These are phyloP conservation scores for Ganoderma lucidum DNA, from an alignment of 1,284 basidiomycete genomes.

Conservation along the genomic window DNA sequence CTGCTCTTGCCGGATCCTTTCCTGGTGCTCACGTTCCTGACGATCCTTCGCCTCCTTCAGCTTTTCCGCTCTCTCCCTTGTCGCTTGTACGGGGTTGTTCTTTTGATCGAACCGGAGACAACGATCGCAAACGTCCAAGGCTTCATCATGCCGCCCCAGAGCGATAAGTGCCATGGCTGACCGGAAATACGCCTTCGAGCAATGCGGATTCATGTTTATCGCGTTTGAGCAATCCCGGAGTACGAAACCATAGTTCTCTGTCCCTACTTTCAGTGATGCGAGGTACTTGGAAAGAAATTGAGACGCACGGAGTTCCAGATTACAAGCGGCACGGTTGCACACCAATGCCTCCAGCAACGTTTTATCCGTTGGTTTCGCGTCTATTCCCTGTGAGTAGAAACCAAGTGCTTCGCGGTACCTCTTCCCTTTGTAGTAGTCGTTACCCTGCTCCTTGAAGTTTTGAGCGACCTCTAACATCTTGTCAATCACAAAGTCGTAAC, in stretches of 20 bases:
- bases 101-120: conserved; percentile 66
- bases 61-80: conserved; percentile 56
- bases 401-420: conserved; percentile 87
- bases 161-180: conserved; percentile 80
- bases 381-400: conserved; percentile 92
- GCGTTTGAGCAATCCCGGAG: conserved; percentile 86
- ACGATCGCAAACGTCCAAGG: conserved; percentile 79
- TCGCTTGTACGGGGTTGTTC: conserved; percentile 58
- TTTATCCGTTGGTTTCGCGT: conserved; percentile 78
- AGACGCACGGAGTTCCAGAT: conserved; percentile 82
- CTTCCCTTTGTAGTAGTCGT: conserved; percentile 91
- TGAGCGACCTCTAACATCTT: conserved; percentile 77
- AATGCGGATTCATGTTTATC: conserved; percentile 66
- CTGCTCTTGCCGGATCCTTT: conserved; percentile 55
- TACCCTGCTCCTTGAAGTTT: conserved; percentile 96
- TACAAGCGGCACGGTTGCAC: conserved; percentile 93
- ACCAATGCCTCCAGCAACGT: conserved; percentile 75
- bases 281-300: no score
- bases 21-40: conserved; percentile 57
- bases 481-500: conserved; percentile 1
- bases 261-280: background rate
- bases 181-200: conserved; percentile 86
- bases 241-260: conserved; percentile 89
- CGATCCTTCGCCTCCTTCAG: conserved; percentile 58
- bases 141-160: conserved; percentile 80